phyloP scores from a whole-genome alignment of 352 stramenopile species.

The Phytophthora fragariaefolia region DNA sequence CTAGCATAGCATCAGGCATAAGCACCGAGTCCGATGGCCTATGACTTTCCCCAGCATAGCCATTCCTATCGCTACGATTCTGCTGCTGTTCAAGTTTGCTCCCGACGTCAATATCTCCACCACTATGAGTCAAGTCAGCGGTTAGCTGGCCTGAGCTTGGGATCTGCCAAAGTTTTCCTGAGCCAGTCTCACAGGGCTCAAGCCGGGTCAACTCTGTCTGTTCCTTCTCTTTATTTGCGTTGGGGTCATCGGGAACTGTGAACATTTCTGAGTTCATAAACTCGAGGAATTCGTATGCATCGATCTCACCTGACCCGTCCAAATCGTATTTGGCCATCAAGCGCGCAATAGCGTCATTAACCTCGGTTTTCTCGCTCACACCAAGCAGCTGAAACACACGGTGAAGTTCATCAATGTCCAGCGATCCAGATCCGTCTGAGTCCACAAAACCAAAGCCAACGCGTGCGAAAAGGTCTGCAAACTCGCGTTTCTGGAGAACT shows the following conservation, averaged over 20 bases:
- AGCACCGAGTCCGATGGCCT: constrained; percentile 6
- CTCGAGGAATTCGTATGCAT: constrained; percentile 75
- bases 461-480: constrained; percentile 62
- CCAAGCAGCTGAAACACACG: constrained; percentile 62
- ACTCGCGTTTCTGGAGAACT: constrained; percentile 51
- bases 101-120: not conserved
- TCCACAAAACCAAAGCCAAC: constrained; percentile 72
- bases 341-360: constrained; percentile 39
- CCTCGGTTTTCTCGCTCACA: constrained; percentile 44
- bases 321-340: constrained; percentile 76
- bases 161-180: constrained; percentile 51
- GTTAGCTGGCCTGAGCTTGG: constrained; percentile 40
- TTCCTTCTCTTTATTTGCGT: constrained; percentile 1
- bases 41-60: constrained; percentile 6
- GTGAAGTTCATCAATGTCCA: constrained; percentile 58
- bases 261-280: constrained; percentile 73
- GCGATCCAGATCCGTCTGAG: constrained; percentile 54
- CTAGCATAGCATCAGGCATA: constrained; percentile 48
- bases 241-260: constrained; percentile 11
- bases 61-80: not conserved
- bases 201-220: constrained; percentile 11
- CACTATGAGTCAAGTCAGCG: constrained; percentile 44
- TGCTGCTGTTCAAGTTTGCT: not conserved
- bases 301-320: constrained; percentile 75
- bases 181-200: constrained; percentile 25